Evolutionary conservation across 306 rosid species (phyloP), one percentile per base, ranked within the genome.

Genomic region (Medicago ruthenica): DNA sequence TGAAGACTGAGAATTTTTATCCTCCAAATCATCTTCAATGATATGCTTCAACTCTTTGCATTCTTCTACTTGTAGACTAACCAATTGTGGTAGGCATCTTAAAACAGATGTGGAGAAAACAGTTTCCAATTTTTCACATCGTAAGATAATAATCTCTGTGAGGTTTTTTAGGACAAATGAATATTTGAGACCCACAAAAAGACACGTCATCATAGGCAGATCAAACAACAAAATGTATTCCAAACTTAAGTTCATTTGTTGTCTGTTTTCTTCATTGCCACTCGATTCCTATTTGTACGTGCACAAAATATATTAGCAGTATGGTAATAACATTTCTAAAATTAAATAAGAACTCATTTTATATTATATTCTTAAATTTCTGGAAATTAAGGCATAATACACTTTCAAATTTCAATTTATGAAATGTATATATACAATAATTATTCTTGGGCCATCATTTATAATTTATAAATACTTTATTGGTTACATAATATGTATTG

Each of bases 51-150:
- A 42, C 11, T 53, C 51, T 8, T 27, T 3, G 60, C 83, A 79
- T 0, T 7, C 2, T 5, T 0, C 0, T 24, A 72, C 51, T 0
- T 0, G 0, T 16, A 79, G 11, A 8, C 0, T 0, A 4, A 0
- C 1, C 42, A 79, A 41, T 7, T 72, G 24, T 10, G 77, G 78
- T 13, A 79, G 17, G 3, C 27, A 53, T 41, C 27, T 0, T 42
- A 36, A 2, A 8, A 70, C 13, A 18, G 76, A 58, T 21, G 9
- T 1, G 9, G 71, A 6, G 65, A 78, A 78, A 0, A 68, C 9
- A 13, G 9, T 11, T 60, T 78, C 13, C 51, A 78, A 20, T 9
- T 47, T 59, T 6, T 22, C 8, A 58, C 81, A 69, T 45, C 5
- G 3, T 0, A 0, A 0, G 1, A 66, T 37, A 22, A 0, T 0